These are phyloP conservation scores for Rugonectria rugulosa DNA, from an alignment of 2,329 filamentous ascomycete genomes.

Conservation along the genomic window DNA sequence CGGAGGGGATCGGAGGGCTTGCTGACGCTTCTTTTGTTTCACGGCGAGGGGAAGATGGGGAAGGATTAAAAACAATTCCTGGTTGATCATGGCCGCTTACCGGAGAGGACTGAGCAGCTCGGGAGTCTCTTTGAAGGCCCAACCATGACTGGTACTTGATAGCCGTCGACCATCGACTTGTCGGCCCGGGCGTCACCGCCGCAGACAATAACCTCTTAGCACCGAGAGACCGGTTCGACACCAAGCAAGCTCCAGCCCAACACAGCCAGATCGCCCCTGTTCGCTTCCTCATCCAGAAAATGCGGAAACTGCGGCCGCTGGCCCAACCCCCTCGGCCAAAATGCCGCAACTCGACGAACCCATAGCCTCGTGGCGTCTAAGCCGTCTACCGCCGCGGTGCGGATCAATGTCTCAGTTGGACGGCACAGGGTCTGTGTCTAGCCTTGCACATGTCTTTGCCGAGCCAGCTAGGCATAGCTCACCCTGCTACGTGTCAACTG, in stretches of 20 bases:
- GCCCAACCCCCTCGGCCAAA: conserved; percentile 14
- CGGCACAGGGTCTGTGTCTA: neutral
- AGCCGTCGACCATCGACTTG: neutral
- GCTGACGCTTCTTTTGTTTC: neutral
- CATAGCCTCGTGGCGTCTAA: conserved; percentile 11
- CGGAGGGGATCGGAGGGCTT: neutral
- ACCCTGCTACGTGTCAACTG: conserved; percentile 10
- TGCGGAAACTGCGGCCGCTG: neutral
- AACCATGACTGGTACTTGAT: neutral
- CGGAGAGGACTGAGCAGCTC: neutral
- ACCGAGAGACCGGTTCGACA: conserved; percentile 6
- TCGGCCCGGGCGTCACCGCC: neutral
- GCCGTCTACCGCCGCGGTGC: neutral
- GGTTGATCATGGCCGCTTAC: too few relatives aligned
- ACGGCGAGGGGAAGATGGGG: neutral
- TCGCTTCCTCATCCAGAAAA: neutral
- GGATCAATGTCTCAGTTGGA: conserved; percentile 35
- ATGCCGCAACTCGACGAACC: neutral
- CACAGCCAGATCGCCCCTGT: neutral
- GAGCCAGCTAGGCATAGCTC: conserved; percentile 7
- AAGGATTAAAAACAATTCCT: too few relatives aligned
- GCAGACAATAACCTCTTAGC: neutral
- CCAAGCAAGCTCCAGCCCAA: neutral
- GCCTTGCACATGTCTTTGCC: neutral
- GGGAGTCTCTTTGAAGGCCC: neutral